Base-by-base conservation (phyloP, 1,284 basidiomycete genomes). In the Leccinum angustisporum region DNA sequence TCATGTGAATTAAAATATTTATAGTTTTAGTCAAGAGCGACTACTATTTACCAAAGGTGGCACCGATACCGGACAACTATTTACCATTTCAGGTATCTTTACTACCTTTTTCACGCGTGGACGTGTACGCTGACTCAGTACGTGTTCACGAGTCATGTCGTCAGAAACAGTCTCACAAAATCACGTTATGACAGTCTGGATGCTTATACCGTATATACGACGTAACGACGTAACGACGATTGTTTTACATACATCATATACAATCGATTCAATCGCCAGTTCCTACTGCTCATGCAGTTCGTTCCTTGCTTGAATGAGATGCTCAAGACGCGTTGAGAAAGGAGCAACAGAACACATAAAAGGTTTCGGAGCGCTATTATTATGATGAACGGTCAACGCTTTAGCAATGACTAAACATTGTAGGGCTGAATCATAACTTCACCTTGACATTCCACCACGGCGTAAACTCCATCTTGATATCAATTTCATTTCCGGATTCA, bases 381-480 rank as follows among this genome's bases (percentile, higher is more conserved):
- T 9, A 54, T 5, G 18, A 27, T 6, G 52, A 40, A 5, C 3
- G 5, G 36, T 73, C 2, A 71, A 21, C 21, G 21, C 21, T 21
- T 21, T 21, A 21, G 43, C 38, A 55, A 57, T 8, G 7, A 56
- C 13, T 7, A 30, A 48, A 30, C 5, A n/a, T 36, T 36, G 6
- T 6, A n/a, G 10, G 18, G 3, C 5, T n/a, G 7, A 4, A 51
- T 1, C 1, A 14, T n/a, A 31, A 38, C 53, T 62, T 63, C 56
- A 75, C 74, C 59, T 52, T 18, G 63, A 16, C 3, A 72, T 1
- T 6, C 71, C 73, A 3, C 61, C 50, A 21, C 21, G 21, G 21
- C 7, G 66, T 71, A 9, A 74, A 75, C 27, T 74, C 66, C 3
- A 16, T 30, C 14, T 69, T 61, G 55, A 71, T 31, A 5, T 66